Evolutionary conservation across 495 filamentous ascomycete species (phyloP), one percentile per base, ranked within the genome.

Genomic region (Wilcoxina mikolae): DNA sequence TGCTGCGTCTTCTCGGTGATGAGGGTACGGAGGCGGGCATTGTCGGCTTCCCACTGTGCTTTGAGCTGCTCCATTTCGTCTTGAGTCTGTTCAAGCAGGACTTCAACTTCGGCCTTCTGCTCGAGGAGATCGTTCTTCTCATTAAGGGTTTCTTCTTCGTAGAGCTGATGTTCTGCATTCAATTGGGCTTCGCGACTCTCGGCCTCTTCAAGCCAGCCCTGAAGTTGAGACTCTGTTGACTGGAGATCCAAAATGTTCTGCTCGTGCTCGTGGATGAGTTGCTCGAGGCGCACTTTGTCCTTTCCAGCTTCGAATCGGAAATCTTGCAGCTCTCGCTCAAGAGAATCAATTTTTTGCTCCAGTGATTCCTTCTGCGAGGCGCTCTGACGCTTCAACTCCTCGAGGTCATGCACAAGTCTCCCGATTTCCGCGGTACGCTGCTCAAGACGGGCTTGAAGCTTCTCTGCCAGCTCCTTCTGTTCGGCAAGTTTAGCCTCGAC

Each of bases 141-240:
- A 22, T 52, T 54, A 26, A 11, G 23, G 15, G 52, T 24, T 18
- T 59, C 35, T 44, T 64, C 61, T 12, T 53, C 31, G 55, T 53
- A 59, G 3, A 62, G 44, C 38, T 64, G 61, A 15, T 51, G 54
- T 33, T 62, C 60, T 22, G 56, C 61, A 10, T 56, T 48, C 4
- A 64, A 29, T 4, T 11, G 39, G 7, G 23, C 51, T 42, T 58
- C 45, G 1, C 39, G 51, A 17, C 51, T 52, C 22, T 64, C 53
- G 11, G 35, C 45, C 3, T 62, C 56, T 11, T 54, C 33, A 22
- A 64, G 49, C 18, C 33, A 29, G 44, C 26, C 38, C 22, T 60
- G 29, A 11, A 54, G 50, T 3, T 58, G 33, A 5, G 25, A 39
- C 9, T 17, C 33, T 2, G 28, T 15, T 17, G 10, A 5, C 5